phyloP scores from a whole-genome alignment of 2,329 filamentous ascomycete genomes.

The Davidsoniella neocaledoniae region DNA sequence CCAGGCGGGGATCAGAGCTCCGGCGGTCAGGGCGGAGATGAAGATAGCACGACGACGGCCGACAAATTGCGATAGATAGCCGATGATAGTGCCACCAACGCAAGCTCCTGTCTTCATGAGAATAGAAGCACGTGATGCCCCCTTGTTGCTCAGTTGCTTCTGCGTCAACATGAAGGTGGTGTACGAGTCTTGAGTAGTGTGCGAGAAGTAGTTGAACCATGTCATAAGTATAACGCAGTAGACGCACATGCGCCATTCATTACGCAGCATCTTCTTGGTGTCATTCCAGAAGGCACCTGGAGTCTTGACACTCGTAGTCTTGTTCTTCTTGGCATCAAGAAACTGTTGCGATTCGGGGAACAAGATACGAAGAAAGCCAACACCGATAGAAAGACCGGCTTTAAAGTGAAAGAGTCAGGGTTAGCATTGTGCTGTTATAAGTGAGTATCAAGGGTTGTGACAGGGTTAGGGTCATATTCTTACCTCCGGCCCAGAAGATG shows the following conservation, averaged over 20 bases:
- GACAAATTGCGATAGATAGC: conserved; percentile 58
- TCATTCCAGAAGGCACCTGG: conserved; percentile 46
- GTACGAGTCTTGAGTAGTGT: conserved; percentile 67
- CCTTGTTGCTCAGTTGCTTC: conserved; percentile 48
- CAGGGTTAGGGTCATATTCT: conserved; percentile 13
- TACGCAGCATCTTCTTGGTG: conserved; percentile 46
- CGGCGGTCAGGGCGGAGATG: conserved; percentile 40
- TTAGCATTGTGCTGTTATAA: conserved; percentile 6
- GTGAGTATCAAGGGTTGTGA: conserved; percentile 1
- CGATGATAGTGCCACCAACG: conserved; percentile 55
- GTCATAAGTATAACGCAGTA: conserved; percentile 70
- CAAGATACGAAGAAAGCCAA: conserved; percentile 48
- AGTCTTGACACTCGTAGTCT: conserved; percentile 20
- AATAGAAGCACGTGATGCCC: conserved; percentile 58
- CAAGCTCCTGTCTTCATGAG: conserved; percentile 66
- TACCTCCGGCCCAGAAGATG: conserved; percentile 52
- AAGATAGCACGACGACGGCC: conserved; percentile 57
- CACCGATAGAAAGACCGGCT: conserved; percentile 47
- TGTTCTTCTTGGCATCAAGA: conserved; percentile 42
- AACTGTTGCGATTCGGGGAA: conserved; percentile 67
- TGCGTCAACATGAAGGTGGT: conserved; percentile 63
- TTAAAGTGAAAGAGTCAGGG: conserved; percentile 10
- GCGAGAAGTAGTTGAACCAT: conserved; percentile 59
- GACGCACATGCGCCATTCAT: conserved; percentile 61
- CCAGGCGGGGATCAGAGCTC: conserved; percentile 49